These are phyloP conservation scores for Pseudopithomyces maydicus DNA, from an alignment of 2,329 filamentous ascomycete species.

Conservation along the genomic window DNA sequence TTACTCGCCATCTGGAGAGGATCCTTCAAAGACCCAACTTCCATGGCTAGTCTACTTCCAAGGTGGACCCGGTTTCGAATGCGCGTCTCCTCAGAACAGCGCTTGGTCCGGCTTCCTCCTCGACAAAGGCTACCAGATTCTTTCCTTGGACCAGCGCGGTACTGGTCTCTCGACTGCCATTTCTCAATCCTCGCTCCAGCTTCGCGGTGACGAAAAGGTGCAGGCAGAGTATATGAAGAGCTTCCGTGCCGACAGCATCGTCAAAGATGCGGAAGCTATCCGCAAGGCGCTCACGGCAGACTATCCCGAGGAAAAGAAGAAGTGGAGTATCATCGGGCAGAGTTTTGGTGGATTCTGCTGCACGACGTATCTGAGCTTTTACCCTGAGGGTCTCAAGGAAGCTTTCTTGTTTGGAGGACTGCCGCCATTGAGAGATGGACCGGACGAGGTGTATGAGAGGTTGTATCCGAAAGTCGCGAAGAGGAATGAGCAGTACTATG, in stretches of 20 bases:
- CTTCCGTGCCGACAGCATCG: slow-evolving; percentile 89
- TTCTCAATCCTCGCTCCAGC: slow-evolving; percentile 71
- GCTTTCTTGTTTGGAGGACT: slow-evolving; percentile 84
- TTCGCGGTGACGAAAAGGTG: slow-evolving; percentile 64
- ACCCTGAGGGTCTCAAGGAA: slow-evolving; percentile 77
- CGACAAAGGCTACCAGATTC: slow-evolving; percentile 78
- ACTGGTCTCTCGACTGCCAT: slow-evolving; percentile 85
- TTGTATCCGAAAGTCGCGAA: slow-evolving; percentile 71
- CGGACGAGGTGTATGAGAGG: slow-evolving; percentile 76
- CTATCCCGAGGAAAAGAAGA: slow-evolving; percentile 70
- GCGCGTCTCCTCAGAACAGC: slow-evolving; percentile 73
- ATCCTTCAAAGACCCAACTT: slow-evolving; percentile 53
- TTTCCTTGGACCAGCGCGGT: slow-evolving; percentile 89
- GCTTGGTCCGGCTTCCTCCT: slow-evolving; percentile 73
- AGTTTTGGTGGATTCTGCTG: slow-evolving; percentile 90
- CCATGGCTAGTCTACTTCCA: slow-evolving; percentile 76
- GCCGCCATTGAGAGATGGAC: slow-evolving; percentile 71
- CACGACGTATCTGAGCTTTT: slow-evolving; percentile 82
- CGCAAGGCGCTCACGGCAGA: slow-evolving; percentile 73
- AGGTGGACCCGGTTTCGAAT: slow-evolving; percentile 84
- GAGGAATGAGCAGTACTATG: slow-evolving; percentile 80
- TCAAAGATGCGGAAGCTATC: slow-evolving; percentile 86
- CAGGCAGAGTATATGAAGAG: slow-evolving; percentile 82
- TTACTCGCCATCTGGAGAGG: slow-evolving; percentile 54
- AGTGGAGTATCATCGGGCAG: slow-evolving; percentile 88